A percentile compares a stretch with the other conserved stretches of the same genome.
These are phyloP conservation scores for Clarireedia homoeocarpa DNA, from an alignment of 2,329 filamentous ascomycete genomes.

Conservation along the genomic window DNA sequence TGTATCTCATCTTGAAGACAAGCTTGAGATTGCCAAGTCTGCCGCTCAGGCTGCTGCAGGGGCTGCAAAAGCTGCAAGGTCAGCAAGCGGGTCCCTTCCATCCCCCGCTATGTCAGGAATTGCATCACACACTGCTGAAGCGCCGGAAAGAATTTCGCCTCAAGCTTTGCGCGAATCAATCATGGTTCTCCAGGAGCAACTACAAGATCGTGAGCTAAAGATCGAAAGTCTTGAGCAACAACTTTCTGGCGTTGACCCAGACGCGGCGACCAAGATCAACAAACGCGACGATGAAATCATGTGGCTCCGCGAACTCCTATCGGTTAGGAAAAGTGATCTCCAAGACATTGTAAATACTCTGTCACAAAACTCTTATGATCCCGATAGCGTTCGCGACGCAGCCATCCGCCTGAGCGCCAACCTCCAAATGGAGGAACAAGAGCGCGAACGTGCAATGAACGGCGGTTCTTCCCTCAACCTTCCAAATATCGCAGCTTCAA, in stretches of 20 bases:
- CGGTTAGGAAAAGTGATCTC: slow-evolving; percentile 82
- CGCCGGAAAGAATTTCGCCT: slow-evolving; percentile 83
- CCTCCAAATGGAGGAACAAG: slow-evolving; percentile 95
- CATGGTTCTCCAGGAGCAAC: slow-evolving; percentile 89
- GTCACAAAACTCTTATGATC: slow-evolving; percentile 67
- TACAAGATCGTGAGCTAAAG: slow-evolving; percentile 84
- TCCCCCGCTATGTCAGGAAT: slow-evolving; percentile 23
- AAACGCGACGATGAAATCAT: slow-evolving; percentile 90
- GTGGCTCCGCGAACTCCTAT: slow-evolving; percentile 90
- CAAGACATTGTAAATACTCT: slow-evolving; percentile 83
- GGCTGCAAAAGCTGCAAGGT: slow-evolving; percentile 4
- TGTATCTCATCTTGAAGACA: slow-evolving; percentile 78
- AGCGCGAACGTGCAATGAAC: slow-evolving; percentile 77
- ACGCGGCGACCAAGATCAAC: slow-evolving; percentile 73
- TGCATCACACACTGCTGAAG: slow-evolving; percentile 36
- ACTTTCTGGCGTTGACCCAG: slow-evolving; percentile 61
- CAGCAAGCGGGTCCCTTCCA: slow-evolving; percentile 13
- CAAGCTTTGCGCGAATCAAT: slow-evolving; percentile 95
- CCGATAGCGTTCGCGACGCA: slow-evolving; percentile 74
- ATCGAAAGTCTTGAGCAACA: slow-evolving; percentile 81
- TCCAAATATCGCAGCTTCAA: slow-evolving; percentile 69
- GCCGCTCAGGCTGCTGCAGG: slow-evolving; percentile 53
- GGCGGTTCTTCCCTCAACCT: slow-evolving; percentile 59
- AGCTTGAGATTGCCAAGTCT: slow-evolving; percentile 78
- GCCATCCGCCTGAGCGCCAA: slow-evolving; percentile 90